phyloP scores from a whole-genome alignment of 1,284 basidiomycete species.

The Ceratorhiza oryzae-sativae region DNA sequence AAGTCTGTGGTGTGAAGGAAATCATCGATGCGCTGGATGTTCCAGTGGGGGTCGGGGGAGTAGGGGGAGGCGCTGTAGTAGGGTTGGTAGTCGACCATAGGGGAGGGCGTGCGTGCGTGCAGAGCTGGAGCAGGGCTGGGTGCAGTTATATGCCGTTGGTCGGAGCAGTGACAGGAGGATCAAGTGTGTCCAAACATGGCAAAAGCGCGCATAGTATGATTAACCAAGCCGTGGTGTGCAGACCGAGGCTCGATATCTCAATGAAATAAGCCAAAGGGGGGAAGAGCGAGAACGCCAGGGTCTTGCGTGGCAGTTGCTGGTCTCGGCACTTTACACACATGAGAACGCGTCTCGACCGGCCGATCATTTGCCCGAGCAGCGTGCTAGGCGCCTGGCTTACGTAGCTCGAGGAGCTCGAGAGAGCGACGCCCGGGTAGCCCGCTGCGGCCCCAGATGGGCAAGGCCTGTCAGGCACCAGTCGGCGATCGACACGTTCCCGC shows the following conservation, averaged over 20 bases:
- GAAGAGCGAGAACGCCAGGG: neutral
- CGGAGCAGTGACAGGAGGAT: neutral
- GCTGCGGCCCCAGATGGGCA: neutral
- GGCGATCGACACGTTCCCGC: neutral
- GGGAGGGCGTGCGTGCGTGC: neutral
- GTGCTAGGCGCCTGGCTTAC: neutral
- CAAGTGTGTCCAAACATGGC: neutral
- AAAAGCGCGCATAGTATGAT: constrained; percentile 4
- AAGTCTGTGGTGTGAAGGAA: neutral
- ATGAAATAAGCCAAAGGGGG: constrained; percentile 2
- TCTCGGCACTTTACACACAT: neutral
- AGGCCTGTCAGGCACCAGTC: constrained; percentile 1
- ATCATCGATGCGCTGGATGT: neutral
- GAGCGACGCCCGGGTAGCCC: neutral
- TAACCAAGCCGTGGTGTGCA: neutral
- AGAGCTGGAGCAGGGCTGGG: neutral
- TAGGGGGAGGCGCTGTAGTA: neutral
- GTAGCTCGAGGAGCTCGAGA: neutral
- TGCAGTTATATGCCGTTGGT: constrained; percentile 5
- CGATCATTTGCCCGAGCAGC: neutral
- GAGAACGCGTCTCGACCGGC: constrained; percentile 4
- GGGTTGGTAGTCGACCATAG: neutral
- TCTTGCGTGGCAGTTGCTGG: neutral
- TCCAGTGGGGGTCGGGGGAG: neutral
- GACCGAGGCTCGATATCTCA: constrained; percentile 5